Evolutionary conservation across 148 eudicot species (phyloP).

Genomic region (Rhododendron mucronatum): DNA sequence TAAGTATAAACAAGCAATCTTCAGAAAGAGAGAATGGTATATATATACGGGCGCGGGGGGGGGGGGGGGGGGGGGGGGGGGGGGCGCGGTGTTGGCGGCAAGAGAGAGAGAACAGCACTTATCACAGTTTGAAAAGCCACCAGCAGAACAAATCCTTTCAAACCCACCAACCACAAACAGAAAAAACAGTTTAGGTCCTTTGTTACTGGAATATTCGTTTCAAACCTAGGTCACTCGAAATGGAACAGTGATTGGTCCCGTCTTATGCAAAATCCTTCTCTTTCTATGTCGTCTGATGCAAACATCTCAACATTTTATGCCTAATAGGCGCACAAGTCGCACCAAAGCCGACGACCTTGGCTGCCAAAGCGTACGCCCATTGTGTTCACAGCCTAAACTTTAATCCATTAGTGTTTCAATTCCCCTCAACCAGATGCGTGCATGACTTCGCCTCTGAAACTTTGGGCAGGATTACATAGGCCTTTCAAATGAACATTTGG

Average conservation of each 20-base stretch:
- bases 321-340: neutral
- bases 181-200: neutral
- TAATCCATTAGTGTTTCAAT: neutral
- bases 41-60: fast-evolving
- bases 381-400: neutral
- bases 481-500: neutral
- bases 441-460: neutral
- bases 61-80: too few species aligned
- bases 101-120: neutral
- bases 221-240: neutral
- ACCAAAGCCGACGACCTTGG: neutral
- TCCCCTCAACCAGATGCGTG: neutral
- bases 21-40: neutral
- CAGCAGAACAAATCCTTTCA: neutral
- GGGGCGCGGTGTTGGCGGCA: fast-evolving
- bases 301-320: neutral
- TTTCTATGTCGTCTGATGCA: neutral
- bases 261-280: neutral
- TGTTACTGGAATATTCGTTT: neutral
- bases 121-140: neutral
- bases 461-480: neutral
- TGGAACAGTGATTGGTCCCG: neutral
- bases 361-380: neutral
- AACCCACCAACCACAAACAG: neutral
- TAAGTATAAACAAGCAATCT: neutral